These are phyloP conservation scores for Zasmidium cellare DNA, from an alignment of 2,329 filamentous ascomycete species.

Conservation along the genomic window DNA sequence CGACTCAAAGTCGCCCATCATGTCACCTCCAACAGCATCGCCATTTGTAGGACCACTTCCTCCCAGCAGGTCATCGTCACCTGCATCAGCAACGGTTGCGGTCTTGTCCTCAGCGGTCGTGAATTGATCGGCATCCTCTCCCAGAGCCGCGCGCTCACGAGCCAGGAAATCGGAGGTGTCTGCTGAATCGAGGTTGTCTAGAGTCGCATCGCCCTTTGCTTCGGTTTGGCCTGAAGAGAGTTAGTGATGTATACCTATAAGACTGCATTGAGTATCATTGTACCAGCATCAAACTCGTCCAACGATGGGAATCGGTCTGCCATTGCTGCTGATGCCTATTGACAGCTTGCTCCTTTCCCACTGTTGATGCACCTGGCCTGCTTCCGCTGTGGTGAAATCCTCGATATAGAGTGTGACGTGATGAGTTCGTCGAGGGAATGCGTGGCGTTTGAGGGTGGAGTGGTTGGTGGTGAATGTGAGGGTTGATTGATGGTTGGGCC, in stretches of 20 bases:
- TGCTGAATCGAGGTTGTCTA: slow-evolving; percentile 55
- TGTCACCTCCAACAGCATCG: slow-evolving; percentile 23
- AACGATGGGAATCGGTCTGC: slow-evolving; percentile 55
- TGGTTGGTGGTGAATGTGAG: slow-evolving; percentile 1
- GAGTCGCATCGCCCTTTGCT: slow-evolving; percentile 54
- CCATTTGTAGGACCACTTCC: slow-evolving; percentile 48
- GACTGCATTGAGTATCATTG: slow-evolving; percentile 8
- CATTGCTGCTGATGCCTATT: slow-evolving; percentile 35
- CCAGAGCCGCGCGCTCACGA: slow-evolving; percentile 84
- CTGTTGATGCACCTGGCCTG: background rate
- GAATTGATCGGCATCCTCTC: slow-evolving; percentile 92
- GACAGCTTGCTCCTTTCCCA: slow-evolving; percentile 2
- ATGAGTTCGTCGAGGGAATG: background rate
- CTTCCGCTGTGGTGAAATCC: background rate
- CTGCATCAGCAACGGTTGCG: slow-evolving; percentile 58
- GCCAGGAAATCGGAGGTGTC: slow-evolving; percentile 83
- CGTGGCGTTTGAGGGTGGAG: background rate
- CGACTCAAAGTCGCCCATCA: slow-evolving; percentile 71
- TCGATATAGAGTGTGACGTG: background rate
- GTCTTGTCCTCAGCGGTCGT: slow-evolving; percentile 70
- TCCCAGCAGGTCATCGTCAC: slow-evolving; percentile 63
- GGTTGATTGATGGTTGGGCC: background rate
- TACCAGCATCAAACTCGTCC: slow-evolving; percentile 55
- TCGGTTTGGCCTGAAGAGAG: slow-evolving; percentile 63
- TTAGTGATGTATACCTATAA: background rate